Evolutionary conservation across 73 alveolate genomes (phyloP).

Genomic region (Tetrahymena elliotti): DNA sequence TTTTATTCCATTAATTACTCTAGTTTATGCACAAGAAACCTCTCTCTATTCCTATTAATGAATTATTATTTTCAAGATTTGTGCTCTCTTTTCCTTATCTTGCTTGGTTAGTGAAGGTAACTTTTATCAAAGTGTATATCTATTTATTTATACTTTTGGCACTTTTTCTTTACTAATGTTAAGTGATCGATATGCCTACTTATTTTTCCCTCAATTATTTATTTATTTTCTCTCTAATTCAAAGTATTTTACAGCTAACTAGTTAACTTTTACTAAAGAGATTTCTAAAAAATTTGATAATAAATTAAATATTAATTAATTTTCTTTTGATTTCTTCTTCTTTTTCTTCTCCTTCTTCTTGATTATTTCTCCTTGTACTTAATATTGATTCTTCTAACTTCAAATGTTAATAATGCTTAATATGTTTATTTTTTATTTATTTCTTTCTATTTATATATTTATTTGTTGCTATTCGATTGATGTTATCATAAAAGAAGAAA

Average conservation of each 20-base stretch:
- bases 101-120: neutral
- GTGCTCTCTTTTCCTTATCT: neutral
- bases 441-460: neutral
- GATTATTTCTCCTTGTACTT: neutral
- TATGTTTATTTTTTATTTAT: neutral
- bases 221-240: neutral
- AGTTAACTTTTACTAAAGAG: neutral
- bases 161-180: neutral
- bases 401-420: neutral
- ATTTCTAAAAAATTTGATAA: neutral
- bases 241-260: neutral
- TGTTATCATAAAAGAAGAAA: neutral
- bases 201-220: neutral
- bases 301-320: neutral
- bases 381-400: neutral
- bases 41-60: neutral
- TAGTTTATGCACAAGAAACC: neutral
- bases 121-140: neutral
- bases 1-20: neutral
- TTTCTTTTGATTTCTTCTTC: neutral
- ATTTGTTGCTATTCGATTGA: neutral
- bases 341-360: neutral
- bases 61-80: neutral
- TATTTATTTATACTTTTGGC: neutral
- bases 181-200: neutral